Evolutionary conservation across 1,284 basidiomycete genomes (phyloP).

Genomic region (Melampsora americana): DNA sequence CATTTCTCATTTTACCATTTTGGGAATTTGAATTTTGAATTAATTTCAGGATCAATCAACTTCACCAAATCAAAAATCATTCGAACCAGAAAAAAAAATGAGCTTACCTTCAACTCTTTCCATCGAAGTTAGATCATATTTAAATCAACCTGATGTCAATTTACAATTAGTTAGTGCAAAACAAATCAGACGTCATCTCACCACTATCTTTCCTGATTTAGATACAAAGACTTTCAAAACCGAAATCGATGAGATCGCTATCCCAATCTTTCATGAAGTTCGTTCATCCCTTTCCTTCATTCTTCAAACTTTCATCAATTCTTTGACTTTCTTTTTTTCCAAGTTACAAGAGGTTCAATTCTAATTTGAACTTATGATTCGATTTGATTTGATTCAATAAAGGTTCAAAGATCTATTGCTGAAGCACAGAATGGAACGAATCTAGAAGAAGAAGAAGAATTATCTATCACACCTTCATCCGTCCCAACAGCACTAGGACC

Average conservation of each 20-base stretch:
- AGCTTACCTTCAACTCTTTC: constrained; percentile 56
- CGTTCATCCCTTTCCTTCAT: background rate
- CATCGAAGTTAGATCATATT: constrained; percentile 64
- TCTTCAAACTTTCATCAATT: background rate
- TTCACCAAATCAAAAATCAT: too few species aligned
- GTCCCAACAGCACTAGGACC: background rate
- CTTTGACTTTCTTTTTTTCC: constrained; percentile 1
- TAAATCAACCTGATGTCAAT: constrained; percentile 67
- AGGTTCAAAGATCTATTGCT: background rate
- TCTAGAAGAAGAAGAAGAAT: background rate
- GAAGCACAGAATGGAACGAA: background rate
- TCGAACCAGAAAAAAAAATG: background rate
- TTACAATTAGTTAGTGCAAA: constrained; percentile 71
- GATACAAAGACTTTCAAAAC: constrained; percentile 18
- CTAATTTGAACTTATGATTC: background rate
- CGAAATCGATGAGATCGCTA: constrained; percentile 36
- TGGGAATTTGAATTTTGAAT: too few species aligned
- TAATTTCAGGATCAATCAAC: too few species aligned
- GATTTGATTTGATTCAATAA: background rate
- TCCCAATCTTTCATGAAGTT: constrained; percentile 39
- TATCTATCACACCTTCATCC: background rate
- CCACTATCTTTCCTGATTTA: constrained; percentile 25
- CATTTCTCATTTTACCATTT: too few species aligned
- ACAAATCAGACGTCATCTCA: constrained; percentile 67
- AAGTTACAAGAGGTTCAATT: background rate